These are phyloP conservation scores for Geosiphon pyriformis DNA, from an alignment of 192 early-diverging fungal species.

Conservation along the genomic window DNA sequence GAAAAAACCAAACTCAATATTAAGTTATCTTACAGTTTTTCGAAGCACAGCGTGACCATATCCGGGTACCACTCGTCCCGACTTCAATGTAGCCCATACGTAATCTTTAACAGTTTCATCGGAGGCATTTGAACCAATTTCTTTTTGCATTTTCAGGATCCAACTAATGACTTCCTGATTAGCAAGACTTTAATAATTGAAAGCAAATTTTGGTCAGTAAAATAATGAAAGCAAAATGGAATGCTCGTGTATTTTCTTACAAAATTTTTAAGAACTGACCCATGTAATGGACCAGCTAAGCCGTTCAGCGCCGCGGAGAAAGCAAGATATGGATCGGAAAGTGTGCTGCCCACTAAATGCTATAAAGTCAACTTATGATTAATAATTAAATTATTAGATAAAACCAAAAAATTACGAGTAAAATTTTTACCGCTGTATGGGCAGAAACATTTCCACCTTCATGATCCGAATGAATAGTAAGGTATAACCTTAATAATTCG, in stretches of 20 bases:
- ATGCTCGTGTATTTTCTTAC: too few relatives aligned
- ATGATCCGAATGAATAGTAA: conserved; percentile 99
- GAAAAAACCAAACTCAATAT: neutral
- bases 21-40: conserved; percentile 40
- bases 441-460: conserved; percentile 99
- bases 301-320: conserved; percentile 96
- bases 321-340: conserved; percentile 98
- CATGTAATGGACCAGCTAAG: conserved; percentile 97
- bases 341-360: conserved; percentile 86
- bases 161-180: conserved; percentile 99
- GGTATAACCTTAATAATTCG: conserved; percentile 98
- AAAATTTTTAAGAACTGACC: conserved; percentile 29
- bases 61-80: conserved; percentile 95
- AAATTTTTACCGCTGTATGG: conserved; percentile 67
- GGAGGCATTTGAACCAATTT: conserved; percentile 71
- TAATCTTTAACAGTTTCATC: conserved; percentile 96
- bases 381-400: neutral
- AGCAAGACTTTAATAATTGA: conserved; percentile 71
- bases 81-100: conserved; percentile 92
- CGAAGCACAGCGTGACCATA: conserved; percentile 98
- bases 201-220: too few relatives aligned
- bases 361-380: conserved; percentile 16
- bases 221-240: neutral
- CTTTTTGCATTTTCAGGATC: conserved; percentile 88
- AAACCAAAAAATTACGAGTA: neutral